phyloP scores from a whole-genome alignment of 1,139 yeast species.

The Tardiomyces digboiensis region DNA sequence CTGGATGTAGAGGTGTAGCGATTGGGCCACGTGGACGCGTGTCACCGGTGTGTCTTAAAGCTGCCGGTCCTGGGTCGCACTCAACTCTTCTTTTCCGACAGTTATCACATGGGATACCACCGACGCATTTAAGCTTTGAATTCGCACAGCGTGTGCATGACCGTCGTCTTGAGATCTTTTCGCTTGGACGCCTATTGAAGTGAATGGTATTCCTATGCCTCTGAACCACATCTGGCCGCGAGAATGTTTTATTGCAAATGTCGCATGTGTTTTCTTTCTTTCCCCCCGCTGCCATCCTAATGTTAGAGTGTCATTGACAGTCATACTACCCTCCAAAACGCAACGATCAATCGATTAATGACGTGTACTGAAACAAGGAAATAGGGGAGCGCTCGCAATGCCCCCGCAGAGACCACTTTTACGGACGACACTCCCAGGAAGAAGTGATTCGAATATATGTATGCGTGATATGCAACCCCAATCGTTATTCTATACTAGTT shows the following conservation, averaged over 20 bases:
- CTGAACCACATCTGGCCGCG: constrained; percentile 9
- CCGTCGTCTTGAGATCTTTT: constrained; percentile 5
- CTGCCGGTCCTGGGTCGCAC: constrained; percentile 9
- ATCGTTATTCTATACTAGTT: no score
- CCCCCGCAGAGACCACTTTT: no score
- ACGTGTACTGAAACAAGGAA: no score
- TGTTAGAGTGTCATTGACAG: no score
- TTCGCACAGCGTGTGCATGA: constrained; percentile 7
- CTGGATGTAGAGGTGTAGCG: background rate
- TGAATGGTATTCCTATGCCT: constrained; percentile 9
- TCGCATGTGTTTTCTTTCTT: constrained; percentile 5
- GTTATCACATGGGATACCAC: constrained; percentile 8
- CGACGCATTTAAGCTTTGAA: constrained; percentile 8
- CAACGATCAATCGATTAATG: no score
- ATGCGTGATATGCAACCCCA: no score
- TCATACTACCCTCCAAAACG: no score
- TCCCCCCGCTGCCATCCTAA: background rate
- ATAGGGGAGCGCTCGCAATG: no score
- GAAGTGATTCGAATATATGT: no score
- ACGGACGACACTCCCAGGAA: no score
- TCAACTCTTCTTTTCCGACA: constrained; percentile 7
- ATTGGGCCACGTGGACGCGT: background rate
- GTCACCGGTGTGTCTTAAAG: background rate
- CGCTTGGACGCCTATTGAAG: constrained; percentile 3
- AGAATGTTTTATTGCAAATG: constrained; percentile 7